Evolutionary conservation across 1,284 basidiomycete species (phyloP).

Genomic region (Sporisorium reilianum): DNA sequence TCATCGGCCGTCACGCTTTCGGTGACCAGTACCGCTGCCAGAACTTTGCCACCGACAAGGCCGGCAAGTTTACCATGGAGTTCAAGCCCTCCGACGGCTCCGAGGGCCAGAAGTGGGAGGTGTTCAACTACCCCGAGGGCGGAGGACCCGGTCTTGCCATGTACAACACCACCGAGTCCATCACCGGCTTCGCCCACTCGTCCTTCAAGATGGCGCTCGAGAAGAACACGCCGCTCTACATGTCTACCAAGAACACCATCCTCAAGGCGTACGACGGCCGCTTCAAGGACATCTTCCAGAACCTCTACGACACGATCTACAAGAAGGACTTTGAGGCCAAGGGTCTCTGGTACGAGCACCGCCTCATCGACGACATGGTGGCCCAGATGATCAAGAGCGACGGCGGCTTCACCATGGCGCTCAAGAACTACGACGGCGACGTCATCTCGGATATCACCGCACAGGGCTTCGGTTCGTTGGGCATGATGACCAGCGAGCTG

Average conservation of each 20-base stretch:
- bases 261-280: conserved; percentile 79
- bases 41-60: conserved; percentile 65
- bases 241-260: conserved; percentile 69
- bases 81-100: conserved; percentile 61
- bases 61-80: conserved; percentile 66
- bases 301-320: conserved; percentile 88
- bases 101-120: conserved; percentile 53
- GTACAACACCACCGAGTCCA: conserved; percentile 75
- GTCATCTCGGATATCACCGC: conserved; percentile 60
- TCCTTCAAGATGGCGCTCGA: conserved; percentile 98
- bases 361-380: conserved; percentile 77
- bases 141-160: conserved; percentile 71
- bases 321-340: conserved; percentile 82
- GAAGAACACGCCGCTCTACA: conserved; percentile 87
- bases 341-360: conserved; percentile 96
- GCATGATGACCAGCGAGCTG: conserved; percentile 98
- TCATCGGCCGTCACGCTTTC: conserved; percentile 96
- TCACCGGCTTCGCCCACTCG: conserved; percentile 93
- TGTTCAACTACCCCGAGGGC: conserved; percentile 63
- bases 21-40: conserved; percentile 80
- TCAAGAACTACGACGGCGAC: conserved; percentile 66
- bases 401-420: conserved; percentile 96
- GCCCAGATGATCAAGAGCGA: conserved; percentile 96
- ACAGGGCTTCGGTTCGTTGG: conserved; percentile 87
- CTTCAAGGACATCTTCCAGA: conserved; percentile 99